Evolutionary conservation across 306 rosid genomes (phyloP), one percentile per base, ranked within the genome.

Genomic region (Cicer bijugum): DNA sequence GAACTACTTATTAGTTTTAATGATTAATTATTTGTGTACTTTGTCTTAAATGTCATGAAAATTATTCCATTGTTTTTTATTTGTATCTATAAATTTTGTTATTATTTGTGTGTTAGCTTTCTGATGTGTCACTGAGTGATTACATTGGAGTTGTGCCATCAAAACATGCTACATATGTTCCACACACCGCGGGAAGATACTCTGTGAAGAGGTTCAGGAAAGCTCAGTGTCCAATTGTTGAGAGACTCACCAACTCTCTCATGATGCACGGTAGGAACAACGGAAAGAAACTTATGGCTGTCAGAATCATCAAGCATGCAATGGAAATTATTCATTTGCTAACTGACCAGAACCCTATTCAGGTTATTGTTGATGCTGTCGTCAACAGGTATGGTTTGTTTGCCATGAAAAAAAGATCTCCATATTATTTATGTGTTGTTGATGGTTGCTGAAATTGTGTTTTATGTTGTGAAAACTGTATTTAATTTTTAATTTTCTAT

Each of bases 231-330:
- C 88, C 90, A 10, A 84, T 87, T 11, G 74, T 87, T 28, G 90
- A 87, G 86, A 84, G 90, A 61, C 90, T 87, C 69, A 87, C 90
- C 2, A 87, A 87, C 77, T 87, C 88, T 5, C 84, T 87, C 46
- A 87, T 87, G 88, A 87, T 87, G 90, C 88, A 87, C 10, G 90
- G 90, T 0, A 77, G 90, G 43, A 87, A 87, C 81, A 84, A 87
- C 0, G 33, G 33, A 23, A 23, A 23, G 33, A 23, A 23, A 4
- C 33, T 23, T 23, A 23, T 23, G 33, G 33, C 33, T 23, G 33
- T 23, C 33, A 23, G 33, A 23, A 23, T 23, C 33, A 23, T 23
- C 33, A 23, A 23, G 33, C 33, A 23, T 23, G 33, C 33, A 2
- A 23, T 23, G 33, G 33, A 23, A 23, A 23, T 23, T 23, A 23